Conservation (phyloP, 345 rosid species). For the sweet orange (Citrus sinensis) region DVS_A1.0 CM039163.1:48867001-48867500, state of each 20-base stretch:
- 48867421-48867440: conserved; percentile 31
- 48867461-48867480: conserved; percentile 44
- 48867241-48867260: conserved; percentile 25
- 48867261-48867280: conserved; percentile 10
- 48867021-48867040: background rate
- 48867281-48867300: background rate
- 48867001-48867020: background rate
- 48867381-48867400: conserved; percentile 45
- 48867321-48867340: conserved; percentile 34
- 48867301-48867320: background rate
- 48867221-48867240: conserved; percentile 21
- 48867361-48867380: conserved; percentile 11
- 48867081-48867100: too few species aligned
- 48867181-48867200: conserved; percentile 75
- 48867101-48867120: background rate
- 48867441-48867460: conserved; percentile 63
- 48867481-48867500: background rate
- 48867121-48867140: conserved; percentile 12
- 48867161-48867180: conserved; percentile 65
- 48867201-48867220: background rate
- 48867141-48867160: conserved; percentile 63
- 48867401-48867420: conserved; percentile 38
- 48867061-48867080: background rate
- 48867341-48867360: background rate
- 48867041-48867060: background rate